These are phyloP conservation scores for Dicorynia guianensis DNA, from an alignment of 306 rosid genomes.

Conservation along the genomic window DNA sequence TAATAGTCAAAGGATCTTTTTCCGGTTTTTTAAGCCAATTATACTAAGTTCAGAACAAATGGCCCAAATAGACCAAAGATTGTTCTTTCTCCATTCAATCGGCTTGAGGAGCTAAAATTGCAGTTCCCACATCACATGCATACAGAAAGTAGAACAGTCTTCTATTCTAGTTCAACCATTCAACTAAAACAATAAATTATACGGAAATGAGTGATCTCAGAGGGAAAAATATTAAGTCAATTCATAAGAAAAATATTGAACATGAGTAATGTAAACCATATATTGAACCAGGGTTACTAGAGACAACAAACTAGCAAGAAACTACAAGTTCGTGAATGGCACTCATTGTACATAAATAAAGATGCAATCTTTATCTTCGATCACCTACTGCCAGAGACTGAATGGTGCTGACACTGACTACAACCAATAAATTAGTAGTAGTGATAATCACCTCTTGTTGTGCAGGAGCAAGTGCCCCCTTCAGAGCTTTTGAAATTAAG, in stretches of 20 bases:
- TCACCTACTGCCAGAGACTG: conserved; percentile 44
- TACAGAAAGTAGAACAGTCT: not conserved
- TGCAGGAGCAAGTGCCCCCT: conserved; percentile 88
- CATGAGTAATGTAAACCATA: too few relatives aligned
- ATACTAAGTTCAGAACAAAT: not conserved
- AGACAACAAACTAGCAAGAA: not conserved
- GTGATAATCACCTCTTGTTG: conserved; percentile 82
- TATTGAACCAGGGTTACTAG: not conserved
- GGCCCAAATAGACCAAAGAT: not conserved
- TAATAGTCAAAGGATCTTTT: not conserved
- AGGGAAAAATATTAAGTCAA: not conserved
- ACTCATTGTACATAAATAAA: not conserved
- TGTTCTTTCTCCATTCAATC: not conserved
- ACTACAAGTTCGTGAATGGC: not conserved
- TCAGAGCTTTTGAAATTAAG: conserved; percentile 86
- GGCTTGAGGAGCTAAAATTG: not conserved
- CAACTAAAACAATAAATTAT: not conserved
- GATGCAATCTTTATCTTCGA: not conserved
- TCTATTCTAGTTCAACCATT: not conserved
- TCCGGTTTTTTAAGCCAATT: not conserved
- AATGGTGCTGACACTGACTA: not conserved
- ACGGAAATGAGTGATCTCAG: not conserved
- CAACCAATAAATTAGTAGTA: not conserved
- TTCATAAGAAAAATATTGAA: conserved; percentile 3
- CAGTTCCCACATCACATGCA: not conserved